These are phyloP conservation scores for Albophoma yamanashiensis DNA, from an alignment of 2,329 filamentous ascomycete species.

Conservation along the genomic window DNA sequence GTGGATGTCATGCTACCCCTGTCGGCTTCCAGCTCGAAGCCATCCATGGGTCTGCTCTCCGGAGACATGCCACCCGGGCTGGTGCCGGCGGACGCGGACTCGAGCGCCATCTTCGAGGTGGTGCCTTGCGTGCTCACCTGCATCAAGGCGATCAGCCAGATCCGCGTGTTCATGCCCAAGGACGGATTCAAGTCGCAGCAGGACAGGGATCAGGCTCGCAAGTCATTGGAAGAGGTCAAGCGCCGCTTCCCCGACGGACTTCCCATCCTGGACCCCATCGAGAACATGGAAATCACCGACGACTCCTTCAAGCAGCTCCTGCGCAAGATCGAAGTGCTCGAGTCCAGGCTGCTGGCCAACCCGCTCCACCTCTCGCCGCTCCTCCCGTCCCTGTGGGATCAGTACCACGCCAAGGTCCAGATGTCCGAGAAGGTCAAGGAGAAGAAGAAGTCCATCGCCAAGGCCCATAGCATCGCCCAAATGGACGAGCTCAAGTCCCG, in stretches of 20 bases:
- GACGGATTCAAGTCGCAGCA: constrained; percentile 55
- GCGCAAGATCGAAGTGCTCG: constrained; percentile 91
- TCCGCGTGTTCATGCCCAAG: constrained; percentile 73
- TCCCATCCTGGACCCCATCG: constrained; percentile 80
- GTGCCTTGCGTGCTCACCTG: constrained; percentile 81
- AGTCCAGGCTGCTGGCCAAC: constrained; percentile 80
- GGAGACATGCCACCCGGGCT: constrained; percentile 53
- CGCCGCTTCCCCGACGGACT: constrained; percentile 88
- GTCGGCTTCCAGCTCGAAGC: constrained; percentile 37
- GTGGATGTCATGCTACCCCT: constrained; percentile 69
- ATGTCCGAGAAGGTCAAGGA: constrained; percentile 72
- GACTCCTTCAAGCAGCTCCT: constrained; percentile 89
- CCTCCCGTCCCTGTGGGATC: constrained; percentile 73
- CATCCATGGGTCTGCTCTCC: constrained; percentile 22
- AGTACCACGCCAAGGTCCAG: constrained; percentile 73
- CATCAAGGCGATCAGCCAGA: constrained; percentile 72
- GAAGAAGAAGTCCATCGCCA: constrained; percentile 76
- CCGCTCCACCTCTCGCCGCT: constrained; percentile 85
- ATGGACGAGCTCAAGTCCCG: constrained; percentile 93
- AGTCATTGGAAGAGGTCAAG: constrained; percentile 66
- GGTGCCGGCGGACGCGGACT: constrained; percentile 17
- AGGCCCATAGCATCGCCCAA: constrained; percentile 80
- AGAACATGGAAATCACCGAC: constrained; percentile 91
- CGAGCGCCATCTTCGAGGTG: constrained; percentile 18
- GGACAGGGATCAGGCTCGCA: constrained; percentile 57